Evolutionary conservation across 805 yeast species (phyloP), one percentile per base, ranked within the genome.

Genomic region (Pachysolen tannophilus): DNA sequence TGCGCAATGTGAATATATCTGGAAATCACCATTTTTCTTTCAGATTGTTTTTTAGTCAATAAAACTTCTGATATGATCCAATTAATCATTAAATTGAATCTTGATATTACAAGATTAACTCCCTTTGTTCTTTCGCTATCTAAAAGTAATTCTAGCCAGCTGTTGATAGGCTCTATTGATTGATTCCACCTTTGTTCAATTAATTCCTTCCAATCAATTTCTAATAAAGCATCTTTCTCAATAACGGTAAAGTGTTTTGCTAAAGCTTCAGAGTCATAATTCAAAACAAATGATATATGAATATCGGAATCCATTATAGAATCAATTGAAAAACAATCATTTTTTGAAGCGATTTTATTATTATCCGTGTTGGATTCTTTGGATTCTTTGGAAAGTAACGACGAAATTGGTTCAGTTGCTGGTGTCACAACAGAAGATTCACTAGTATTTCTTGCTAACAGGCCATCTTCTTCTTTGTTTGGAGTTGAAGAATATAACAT

Each of bases 51-150:
- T 37, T 65, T 67, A 8, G 95, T 85, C 41, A 90, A 60, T 11
- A 86, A 55, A 37, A 92, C 74, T 60, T 90, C 96, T 0, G 95
- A 84, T 23, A 84, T 76, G 27, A 88, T 78, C 97, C 97, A 90
- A 47, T 84, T 85, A 6, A 84, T 88, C 62, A 84, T 78, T 40
- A 90, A 61, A 51, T 90, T 88, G 65, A 88, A 92, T 41, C 98
- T 65, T 0, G 94, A 70, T 26, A 86, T 78, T 9, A 85, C 86
- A 32, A 90, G 60, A 43, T 84, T 85, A 25, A 87, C 77, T 0
- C 97, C 96, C 54, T 50, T 72, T 15, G 65, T 56, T 21, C 60
- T 52, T 46, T 63, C 61, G 46, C 74, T 70, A 53, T 76, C 73
- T 16, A 78, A 70, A 36, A 88, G 62, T 23, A 84, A 66, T 42